A percentile compares a stretch with the other conserved stretches of the same genome.
Conservation (phyloP, 495 filamentous ascomycete species). For the Annulohypoxylon maeteangense region DNA sequence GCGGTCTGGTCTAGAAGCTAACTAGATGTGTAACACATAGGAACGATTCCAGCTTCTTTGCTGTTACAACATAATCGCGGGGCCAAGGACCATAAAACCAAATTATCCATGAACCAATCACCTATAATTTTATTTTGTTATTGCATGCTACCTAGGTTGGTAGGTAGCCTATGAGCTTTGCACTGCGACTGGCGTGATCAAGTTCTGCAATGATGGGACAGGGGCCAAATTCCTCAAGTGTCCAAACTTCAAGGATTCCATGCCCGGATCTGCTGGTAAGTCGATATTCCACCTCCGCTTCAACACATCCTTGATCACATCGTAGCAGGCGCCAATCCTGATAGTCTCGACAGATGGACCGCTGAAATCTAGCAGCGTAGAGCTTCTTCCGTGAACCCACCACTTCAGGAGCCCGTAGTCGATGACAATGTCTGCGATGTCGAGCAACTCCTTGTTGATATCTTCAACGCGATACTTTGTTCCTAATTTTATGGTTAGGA, state of each 20-base stretch:
- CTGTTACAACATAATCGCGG: not conserved
- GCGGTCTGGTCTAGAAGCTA: not conserved
- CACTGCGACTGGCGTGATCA: not conserved
- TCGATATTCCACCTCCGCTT: conserved; percentile 38
- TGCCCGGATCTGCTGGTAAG: conserved; percentile 44
- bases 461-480: conserved; percentile 47
- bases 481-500: conserved; percentile 18
- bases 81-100: not conserved
- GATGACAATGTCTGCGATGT: conserved; percentile 46
- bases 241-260: conserved; percentile 29
- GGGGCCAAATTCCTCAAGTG: conserved; percentile 13
- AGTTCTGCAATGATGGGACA: conserved; percentile 6
- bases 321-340: conserved; percentile 50
- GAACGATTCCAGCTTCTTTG: not conserved
- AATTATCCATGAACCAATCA: not conserved
- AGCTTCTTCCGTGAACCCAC: conserved; percentile 42
- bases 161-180: not conserved
- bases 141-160: too few species aligned
- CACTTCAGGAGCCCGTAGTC: conserved; percentile 49
- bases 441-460: conserved; percentile 46
- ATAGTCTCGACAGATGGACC: conserved; percentile 38
- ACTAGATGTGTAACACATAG: not conserved
- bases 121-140: not conserved
- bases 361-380: conserved; percentile 50
- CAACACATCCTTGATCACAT: conserved; percentile 48